Percentiles rank a stretch among this genome's conserved stretches.
phyloP scores from a whole-genome alignment of 305 asterid genomes.

The Fraxinus paxiana region DNA sequence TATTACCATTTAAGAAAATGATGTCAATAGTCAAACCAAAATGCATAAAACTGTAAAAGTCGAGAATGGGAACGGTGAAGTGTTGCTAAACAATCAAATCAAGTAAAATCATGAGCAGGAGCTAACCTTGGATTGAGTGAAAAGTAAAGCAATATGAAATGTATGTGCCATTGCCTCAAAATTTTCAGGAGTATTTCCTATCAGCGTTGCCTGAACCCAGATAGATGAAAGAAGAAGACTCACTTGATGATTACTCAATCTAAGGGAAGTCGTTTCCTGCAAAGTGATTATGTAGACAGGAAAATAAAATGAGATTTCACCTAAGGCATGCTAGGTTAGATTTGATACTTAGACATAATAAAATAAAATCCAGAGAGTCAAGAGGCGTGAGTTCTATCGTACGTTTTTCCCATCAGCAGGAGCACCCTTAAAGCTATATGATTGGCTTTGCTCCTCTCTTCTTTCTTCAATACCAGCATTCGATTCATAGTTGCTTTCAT shows the following conservation, averaged over 20 bases:
- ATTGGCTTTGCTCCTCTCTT: slow-evolving; percentile 30
- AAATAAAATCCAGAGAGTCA: background rate
- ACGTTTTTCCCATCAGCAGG: slow-evolving; percentile 29
- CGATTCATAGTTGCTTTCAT: slow-evolving; percentile 22
- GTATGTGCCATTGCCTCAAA: slow-evolving; percentile 52
- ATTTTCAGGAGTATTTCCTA: slow-evolving; percentile 43
- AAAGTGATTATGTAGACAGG: background rate
- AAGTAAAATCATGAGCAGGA: background rate
- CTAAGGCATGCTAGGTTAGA: background rate
- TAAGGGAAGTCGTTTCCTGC: slow-evolving; percentile 42
- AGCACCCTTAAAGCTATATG: slow-evolving; percentile 28
- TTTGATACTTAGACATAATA: background rate
- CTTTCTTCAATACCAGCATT: slow-evolving; percentile 23
- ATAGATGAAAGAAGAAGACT: slow-evolving; percentile 50
- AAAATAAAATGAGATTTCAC: background rate
- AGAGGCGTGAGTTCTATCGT: slow-evolving; percentile 13
- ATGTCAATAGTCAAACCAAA: background rate
- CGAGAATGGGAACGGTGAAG: background rate
- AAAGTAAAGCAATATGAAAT: slow-evolving; percentile 36
- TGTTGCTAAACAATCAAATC: background rate
- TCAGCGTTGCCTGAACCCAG: slow-evolving; percentile 47
- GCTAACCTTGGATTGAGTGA: slow-evolving; percentile 47
- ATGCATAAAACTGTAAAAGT: background rate
- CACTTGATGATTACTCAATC: slow-evolving; percentile 48
- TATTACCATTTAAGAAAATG: background rate